Percentiles rank a stretch among this genome's conserved stretches.
phyloP scores from a whole-genome alignment of 208 protist species.

The Blastocrithidia nonstop region DNA sequence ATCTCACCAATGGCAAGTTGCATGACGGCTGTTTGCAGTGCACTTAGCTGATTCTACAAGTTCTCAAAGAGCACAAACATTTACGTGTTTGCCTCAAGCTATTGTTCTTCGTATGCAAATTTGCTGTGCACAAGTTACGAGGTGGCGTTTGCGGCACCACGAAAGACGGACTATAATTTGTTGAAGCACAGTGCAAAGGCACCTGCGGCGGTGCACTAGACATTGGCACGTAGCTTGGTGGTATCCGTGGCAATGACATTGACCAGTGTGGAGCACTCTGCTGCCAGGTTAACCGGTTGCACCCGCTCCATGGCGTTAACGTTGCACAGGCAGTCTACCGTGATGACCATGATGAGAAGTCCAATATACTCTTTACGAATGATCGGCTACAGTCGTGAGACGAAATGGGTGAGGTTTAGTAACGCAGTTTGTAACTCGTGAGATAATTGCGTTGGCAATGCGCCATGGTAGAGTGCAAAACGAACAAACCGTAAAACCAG shows the following conservation, averaged over 20 bases:
- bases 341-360: constrained; percentile 55
- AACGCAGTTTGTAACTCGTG: constrained; percentile 17
- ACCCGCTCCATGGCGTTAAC: constrained; percentile 31
- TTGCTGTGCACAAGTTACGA: constrained; percentile 25
- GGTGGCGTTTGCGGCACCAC: constrained; percentile 36
- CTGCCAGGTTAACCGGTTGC: constrained; percentile 23
- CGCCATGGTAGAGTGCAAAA: constrained; percentile 40
- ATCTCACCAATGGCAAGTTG: constrained; percentile 54
- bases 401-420: constrained; percentile 19
- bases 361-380: constrained; percentile 44
- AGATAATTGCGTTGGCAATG: constrained; percentile 6
- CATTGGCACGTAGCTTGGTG: constrained; percentile 12
- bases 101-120: constrained; percentile 31
- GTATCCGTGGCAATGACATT: constrained; percentile 36
- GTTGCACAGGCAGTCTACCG: constrained; percentile 54
- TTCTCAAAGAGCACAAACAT: constrained; percentile 22
- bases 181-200: constrained; percentile 48
- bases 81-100: constrained; percentile 23
- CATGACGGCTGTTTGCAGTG: constrained; percentile 56
- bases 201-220: constrained; percentile 28
- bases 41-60: constrained; percentile 55
- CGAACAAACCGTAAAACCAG: constrained; percentile 51
- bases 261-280: constrained; percentile 24
- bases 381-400: constrained; percentile 21
- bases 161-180: constrained; percentile 56